Conservation (phyloP, 2,329 filamentous ascomycete genomes). For the Colletotrichum phormii region DNA sequence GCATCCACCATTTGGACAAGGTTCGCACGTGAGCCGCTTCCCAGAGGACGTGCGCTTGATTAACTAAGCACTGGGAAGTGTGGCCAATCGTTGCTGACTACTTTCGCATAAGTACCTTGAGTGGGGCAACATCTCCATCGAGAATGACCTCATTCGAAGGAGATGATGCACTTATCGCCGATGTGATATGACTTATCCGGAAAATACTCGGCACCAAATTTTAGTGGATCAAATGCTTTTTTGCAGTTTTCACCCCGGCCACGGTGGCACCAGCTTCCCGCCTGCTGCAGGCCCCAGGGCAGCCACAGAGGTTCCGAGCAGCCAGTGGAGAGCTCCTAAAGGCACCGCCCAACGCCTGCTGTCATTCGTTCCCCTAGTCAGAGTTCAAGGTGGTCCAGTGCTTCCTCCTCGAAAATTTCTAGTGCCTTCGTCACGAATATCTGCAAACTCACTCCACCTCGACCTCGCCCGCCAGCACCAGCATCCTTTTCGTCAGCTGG, state of each 20-base stretch:
- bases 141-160: slow-evolving; percentile 27
- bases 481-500: slow-evolving; percentile 12
- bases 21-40: slow-evolving; percentile 35
- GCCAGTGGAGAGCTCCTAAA: neutral
- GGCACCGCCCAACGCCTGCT: slow-evolving; percentile 3
- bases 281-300: too few relatives aligned
- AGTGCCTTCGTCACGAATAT: slow-evolving; percentile 34
- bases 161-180: neutral
- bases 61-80: slow-evolving; percentile 2
- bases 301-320: neutral
- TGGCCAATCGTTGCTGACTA: slow-evolving; percentile 2
- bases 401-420: slow-evolving; percentile 34
- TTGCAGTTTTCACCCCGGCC: neutral
- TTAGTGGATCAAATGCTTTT: neutral
- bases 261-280: neutral
- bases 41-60: neutral
- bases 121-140: neutral
- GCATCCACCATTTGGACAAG: slow-evolving; percentile 16
- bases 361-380: neutral
- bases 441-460: slow-evolving; percentile 23
- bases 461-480: slow-evolving; percentile 13
- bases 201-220: slow-evolving; percentile 20
- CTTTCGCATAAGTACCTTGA: too few relatives aligned
- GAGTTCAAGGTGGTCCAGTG: slow-evolving; percentile 15
- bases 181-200: neutral